phyloP scores from a whole-genome alignment of 805 yeast species.

The Yamadazyma philogaea region DNA sequence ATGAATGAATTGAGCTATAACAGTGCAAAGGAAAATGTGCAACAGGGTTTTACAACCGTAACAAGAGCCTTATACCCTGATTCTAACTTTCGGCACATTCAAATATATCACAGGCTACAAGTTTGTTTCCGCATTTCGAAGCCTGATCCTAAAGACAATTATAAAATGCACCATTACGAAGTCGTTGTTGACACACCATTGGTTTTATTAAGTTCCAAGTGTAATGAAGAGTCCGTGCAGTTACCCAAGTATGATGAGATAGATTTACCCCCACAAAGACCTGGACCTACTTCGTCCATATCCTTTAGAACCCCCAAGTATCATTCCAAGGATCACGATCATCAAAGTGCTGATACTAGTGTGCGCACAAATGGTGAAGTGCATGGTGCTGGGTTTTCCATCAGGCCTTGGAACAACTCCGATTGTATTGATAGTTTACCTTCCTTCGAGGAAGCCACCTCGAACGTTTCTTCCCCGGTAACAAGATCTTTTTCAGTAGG shows the following conservation, averaged over 20 bases:
- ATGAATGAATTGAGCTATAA: constrained; percentile 25
- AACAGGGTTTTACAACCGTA: constrained; percentile 33
- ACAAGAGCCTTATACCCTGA: constrained; percentile 57
- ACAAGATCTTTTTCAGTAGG: constrained; percentile 34
- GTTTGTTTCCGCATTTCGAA: constrained; percentile 66
- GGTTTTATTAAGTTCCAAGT: constrained; percentile 41
- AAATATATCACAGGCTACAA: constrained; percentile 65
- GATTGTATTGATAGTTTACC: constrained; percentile 43
- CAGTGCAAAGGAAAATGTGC: constrained; percentile 25
- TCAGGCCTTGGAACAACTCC: constrained; percentile 22
- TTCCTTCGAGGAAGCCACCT: constrained; percentile 63
- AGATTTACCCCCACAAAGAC: constrained; percentile 4
- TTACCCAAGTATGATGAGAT: constrained; percentile 39
- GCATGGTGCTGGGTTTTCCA: constrained; percentile 27
- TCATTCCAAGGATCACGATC: constrained; percentile 11
- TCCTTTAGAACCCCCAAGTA: constrained; percentile 41
- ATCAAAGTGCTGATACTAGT: background rate
- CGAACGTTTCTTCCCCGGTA: constrained; percentile 41
- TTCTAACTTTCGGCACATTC: constrained; percentile 58
- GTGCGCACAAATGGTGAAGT: constrained; percentile 12
- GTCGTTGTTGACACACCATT: constrained; percentile 79
- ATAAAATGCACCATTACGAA: constrained; percentile 68
- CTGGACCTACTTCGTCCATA: constrained; percentile 17
- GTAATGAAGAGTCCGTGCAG: constrained; percentile 39
- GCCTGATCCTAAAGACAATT: constrained; percentile 46